These are phyloP conservation scores for Alloascoidea hylecoeti DNA, from an alignment of 805 yeast genomes.

Conservation along the genomic window DNA sequence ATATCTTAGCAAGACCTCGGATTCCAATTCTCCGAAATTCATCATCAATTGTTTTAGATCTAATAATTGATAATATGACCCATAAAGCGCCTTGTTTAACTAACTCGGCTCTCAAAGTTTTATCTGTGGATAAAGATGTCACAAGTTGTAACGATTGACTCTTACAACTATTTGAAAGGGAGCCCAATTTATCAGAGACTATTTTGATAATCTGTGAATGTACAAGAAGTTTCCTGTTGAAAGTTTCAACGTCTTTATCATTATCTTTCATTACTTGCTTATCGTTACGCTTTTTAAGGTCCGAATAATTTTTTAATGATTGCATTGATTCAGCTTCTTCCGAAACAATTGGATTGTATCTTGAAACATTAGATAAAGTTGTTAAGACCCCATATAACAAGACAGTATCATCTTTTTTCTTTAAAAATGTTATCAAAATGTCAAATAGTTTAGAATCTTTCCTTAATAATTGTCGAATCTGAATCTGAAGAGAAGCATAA, in stretches of 20 bases:
- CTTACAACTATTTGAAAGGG: conserved; percentile 11
- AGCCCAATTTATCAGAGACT: conserved; percentile 9
- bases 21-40: conserved; percentile 10
- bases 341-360: conserved; percentile 16
- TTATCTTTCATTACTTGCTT: conserved; percentile 8
- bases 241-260: conserved; percentile 11
- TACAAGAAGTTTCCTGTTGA: conserved; percentile 11
- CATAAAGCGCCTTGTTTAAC: conserved; percentile 21
- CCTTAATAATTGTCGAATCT: conserved; percentile 15
- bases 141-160: conserved; percentile 13
- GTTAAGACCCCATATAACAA: conserved; percentile 17
- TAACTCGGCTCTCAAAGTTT: conserved; percentile 12
- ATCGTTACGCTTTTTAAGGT: conserved; percentile 10
- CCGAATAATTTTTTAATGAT: conserved; percentile 15
- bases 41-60: conserved; percentile 8
- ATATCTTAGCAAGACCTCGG: conserved; percentile 17
- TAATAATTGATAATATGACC: conserved; percentile 9
- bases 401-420: conserved; percentile 10
- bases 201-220: conserved; percentile 12
- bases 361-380: conserved; percentile 15
- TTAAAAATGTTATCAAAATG: conserved; percentile 7
- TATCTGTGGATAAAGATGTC: conserved; percentile 15
- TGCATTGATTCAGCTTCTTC: conserved; percentile 14
- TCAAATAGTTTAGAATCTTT: conserved; percentile 8
- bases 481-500: conserved; percentile 15